Evolutionary conservation across 768 basidiomycete species (phyloP), one percentile per base, ranked within the genome.

Genomic region (Collybia sp.): DNA sequence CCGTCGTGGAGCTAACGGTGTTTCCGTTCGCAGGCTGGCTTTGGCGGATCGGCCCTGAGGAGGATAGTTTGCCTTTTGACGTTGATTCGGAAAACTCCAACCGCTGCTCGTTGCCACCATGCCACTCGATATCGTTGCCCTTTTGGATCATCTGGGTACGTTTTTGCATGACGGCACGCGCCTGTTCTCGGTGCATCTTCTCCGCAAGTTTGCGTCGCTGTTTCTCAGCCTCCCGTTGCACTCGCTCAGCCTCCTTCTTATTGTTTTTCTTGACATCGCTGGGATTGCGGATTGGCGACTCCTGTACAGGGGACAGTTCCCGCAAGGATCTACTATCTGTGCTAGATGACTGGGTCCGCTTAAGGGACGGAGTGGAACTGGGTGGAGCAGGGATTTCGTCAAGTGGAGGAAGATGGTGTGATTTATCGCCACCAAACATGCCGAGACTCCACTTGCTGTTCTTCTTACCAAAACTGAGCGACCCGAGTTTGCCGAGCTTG

Each of bases 111-210:
- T 66, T 66, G 48, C 76, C 69, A 53, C 72, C 64, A 49, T 62
- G 72, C 85, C 85, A 88, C 56, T 85, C 85, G 30, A 85, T 59
- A 49, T 85, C 79, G 46, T 72, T 68, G 53, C 66, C 71, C 53
- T 81, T 76, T 58, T 79, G 79, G 56, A 88, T 71, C 64, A 91
- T 75, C 53, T 84, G 81, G 49, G 79, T 83, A 52, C 90, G 85
- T 70, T 94, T 95, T 58, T 84, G 79, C 83, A 94, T 87, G 65
- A 95, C 93, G 37, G 90, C 91, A 45, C 93, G 80, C 13, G 93
- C 89, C 64, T 93, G 87, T 57, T 96, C 93, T 55, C 83, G 80
- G 50, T 89, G 82, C 58, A 71, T 82, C 56, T 80, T 82, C 62
- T 84, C 80, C 13, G 77, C 80, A 51, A 88, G 73, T 46, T 82